Evolutionary conservation across 495 filamentous ascomycete species (phyloP).

Genomic region (Daldinia bambusicola): DNA sequence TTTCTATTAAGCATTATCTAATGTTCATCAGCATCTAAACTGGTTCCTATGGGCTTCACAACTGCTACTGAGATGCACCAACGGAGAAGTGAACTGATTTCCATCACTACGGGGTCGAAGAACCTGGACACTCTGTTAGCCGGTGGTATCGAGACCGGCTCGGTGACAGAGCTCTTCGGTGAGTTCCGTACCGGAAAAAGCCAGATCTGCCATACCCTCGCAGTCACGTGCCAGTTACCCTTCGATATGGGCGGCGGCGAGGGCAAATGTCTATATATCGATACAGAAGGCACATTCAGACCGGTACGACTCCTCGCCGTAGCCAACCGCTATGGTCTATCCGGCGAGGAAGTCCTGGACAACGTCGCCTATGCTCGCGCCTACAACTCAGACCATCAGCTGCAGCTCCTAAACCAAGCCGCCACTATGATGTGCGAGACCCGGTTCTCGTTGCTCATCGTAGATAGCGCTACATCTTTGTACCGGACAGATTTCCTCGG

Average conservation of each 20-base stretch:
- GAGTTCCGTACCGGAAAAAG: slow-evolving; percentile 98
- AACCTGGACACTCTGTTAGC: slow-evolving; percentile 94
- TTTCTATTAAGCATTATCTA: slow-evolving; percentile 16
- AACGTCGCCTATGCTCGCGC: slow-evolving; percentile 98
- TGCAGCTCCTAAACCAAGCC: slow-evolving; percentile 92
- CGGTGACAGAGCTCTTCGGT: slow-evolving; percentile 98
- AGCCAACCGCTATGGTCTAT: slow-evolving; percentile 91
- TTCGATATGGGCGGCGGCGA: slow-evolving; percentile 99
- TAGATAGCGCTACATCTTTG: slow-evolving; percentile 93
- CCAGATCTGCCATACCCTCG: slow-evolving; percentile 98
- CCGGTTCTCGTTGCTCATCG: slow-evolving; percentile 92
- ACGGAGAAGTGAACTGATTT: slow-evolving; percentile 93
- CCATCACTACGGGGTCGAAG: slow-evolving; percentile 96
- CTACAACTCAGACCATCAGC: slow-evolving; percentile 98
- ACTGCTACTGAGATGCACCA: slow-evolving; percentile 99
- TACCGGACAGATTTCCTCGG: slow-evolving; percentile 97
- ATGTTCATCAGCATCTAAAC: slow-evolving; percentile 76
- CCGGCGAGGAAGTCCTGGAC: slow-evolving; percentile 96
- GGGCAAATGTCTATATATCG: slow-evolving; percentile 98
- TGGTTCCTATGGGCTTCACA: slow-evolving; percentile 98
- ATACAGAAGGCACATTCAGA: slow-evolving; percentile 96
- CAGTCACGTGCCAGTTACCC: slow-evolving; percentile 95
- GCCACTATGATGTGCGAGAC: slow-evolving; percentile 99
- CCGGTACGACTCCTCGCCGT: slow-evolving; percentile 91
- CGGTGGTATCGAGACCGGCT: slow-evolving; percentile 94